These are phyloP conservation scores for Pythium graminicola DNA, from an alignment of 352 stramenopile species.

Conservation along the genomic window DNA sequence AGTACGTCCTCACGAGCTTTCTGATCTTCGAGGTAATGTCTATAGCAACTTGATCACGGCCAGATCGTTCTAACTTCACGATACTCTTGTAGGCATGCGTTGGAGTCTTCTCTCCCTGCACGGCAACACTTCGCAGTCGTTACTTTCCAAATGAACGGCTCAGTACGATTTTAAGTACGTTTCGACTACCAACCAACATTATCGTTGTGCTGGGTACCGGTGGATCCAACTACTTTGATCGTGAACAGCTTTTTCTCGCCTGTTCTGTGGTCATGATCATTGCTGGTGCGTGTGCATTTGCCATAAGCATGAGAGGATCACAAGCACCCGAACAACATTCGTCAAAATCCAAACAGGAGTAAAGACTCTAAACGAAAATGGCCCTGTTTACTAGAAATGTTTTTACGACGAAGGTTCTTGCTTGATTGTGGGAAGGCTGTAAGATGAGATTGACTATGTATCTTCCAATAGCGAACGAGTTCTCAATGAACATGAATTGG, in stretches of 20 bases:
- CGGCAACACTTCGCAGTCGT: slow-evolving; percentile 27
- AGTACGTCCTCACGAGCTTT: slow-evolving; percentile 34
- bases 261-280: slow-evolving; percentile 43
- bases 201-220: slow-evolving; percentile 35
- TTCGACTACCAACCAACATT: slow-evolving; percentile 41
- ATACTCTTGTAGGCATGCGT: slow-evolving; percentile 25
- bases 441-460: no score
- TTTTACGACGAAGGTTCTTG: no score
- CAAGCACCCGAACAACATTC: neutral
- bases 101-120: slow-evolving; percentile 31
- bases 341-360: neutral
- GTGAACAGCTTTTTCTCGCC: slow-evolving; percentile 23
- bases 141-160: slow-evolving; percentile 27
- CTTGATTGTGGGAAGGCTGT: no score
- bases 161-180: slow-evolving; percentile 27
- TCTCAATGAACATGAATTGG: no score
- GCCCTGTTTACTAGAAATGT: no score
- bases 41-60: neutral
- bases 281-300: slow-evolving; percentile 22
- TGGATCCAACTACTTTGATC: slow-evolving; percentile 17
- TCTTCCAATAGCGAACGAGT: no score
- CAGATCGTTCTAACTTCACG: neutral
- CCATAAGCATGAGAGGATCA: neutral
- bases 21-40: slow-evolving; percentile 41
- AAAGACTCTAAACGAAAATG: neutral